phyloP scores from a whole-genome alignment of 345 rosid species.

The Salix arbutifolia region DNA sequence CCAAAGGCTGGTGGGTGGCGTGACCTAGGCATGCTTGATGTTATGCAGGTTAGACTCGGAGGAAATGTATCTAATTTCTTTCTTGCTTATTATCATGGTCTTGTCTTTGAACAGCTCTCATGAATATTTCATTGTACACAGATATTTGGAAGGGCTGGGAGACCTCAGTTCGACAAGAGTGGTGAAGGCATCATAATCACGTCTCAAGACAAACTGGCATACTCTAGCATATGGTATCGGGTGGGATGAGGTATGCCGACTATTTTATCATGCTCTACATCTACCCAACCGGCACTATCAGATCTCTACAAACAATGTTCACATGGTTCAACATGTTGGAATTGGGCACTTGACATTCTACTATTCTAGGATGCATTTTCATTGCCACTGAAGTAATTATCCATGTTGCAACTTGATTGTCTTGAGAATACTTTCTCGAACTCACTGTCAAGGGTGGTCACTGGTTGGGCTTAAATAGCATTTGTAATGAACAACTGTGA shows the following conservation, averaged over 20 bases:
- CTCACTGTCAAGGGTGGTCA: no score
- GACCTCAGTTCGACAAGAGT: conserved; percentile 98
- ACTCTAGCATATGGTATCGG: conserved; percentile 99
- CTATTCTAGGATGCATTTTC: no score
- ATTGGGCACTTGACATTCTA: no score
- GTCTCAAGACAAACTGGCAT: conserved; percentile 86
- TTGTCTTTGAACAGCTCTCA: background rate
- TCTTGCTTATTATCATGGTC: background rate
- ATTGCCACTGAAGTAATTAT: no score
- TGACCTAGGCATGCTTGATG: conserved; percentile 98
- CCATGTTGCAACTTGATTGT: no score
- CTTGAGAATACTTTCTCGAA: no score
- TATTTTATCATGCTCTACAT: no score
- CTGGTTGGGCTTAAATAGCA: no score
- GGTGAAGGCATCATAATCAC: conserved; percentile 98
- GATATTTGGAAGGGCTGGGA: conserved; percentile 98
- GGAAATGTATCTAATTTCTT: no score
- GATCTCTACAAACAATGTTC: background rate
- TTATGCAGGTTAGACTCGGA: conserved; percentile 68
- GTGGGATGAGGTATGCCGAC: conserved; percentile 81
- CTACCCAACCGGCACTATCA: no score
- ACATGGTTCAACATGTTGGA: no score
- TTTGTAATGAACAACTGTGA: background rate
- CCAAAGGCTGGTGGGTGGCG: conserved; percentile 99
- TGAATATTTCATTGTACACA: conserved; percentile 26